phyloP scores from a whole-genome alignment of 2,329 filamentous ascomycete genomes.

The Claviceps africana region DNA sequence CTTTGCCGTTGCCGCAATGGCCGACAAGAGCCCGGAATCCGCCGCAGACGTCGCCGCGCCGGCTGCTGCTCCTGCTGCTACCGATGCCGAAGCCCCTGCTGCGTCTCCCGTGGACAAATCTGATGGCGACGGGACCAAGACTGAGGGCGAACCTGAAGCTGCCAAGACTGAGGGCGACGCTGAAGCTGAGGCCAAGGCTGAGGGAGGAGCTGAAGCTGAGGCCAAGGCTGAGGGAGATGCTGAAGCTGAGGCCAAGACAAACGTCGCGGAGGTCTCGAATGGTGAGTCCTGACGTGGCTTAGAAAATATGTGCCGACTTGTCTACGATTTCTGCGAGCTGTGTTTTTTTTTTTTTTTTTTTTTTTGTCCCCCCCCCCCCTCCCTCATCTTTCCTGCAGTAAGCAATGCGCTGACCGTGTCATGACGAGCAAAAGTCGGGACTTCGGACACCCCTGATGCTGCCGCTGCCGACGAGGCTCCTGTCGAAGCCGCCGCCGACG shows the following conservation, averaged over 20 bases:
- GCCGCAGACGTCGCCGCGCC: constrained; percentile 20
- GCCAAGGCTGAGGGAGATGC: constrained; percentile 8
- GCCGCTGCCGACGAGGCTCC: constrained; percentile 5
- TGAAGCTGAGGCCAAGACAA: constrained; percentile 13
- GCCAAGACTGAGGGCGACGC: no score
- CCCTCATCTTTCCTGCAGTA: not conserved
- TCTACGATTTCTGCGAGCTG: not conserved
- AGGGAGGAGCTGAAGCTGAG: constrained; percentile 8
- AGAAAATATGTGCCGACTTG: not conserved
- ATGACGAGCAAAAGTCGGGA: constrained; percentile 9
- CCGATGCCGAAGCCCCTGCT: constrained; percentile 12
- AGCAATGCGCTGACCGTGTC: constrained; percentile 1
- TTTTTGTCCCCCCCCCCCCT: no score
- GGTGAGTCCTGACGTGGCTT: constrained; percentile 16
- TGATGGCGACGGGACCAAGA: constrained; percentile 9
- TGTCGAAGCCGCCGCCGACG: constrained; percentile 4
- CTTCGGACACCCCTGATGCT: constrained; percentile 16
- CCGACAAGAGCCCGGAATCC: constrained; percentile 24
- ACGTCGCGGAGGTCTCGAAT: constrained; percentile 15
- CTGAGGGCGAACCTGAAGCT: constrained; percentile 7
- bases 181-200: no score
- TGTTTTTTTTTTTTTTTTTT: not conserved
- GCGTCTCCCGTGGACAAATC: constrained; percentile 11
- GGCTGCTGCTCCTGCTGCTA: not conserved
- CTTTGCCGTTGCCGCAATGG: constrained; percentile 18